A percentile compares a stretch with the other conserved stretches of the same genome.
These are phyloP conservation scores for Populus davidiana DNA, from an alignment of 345 rosid genomes.

Conservation along the genomic window DNA sequence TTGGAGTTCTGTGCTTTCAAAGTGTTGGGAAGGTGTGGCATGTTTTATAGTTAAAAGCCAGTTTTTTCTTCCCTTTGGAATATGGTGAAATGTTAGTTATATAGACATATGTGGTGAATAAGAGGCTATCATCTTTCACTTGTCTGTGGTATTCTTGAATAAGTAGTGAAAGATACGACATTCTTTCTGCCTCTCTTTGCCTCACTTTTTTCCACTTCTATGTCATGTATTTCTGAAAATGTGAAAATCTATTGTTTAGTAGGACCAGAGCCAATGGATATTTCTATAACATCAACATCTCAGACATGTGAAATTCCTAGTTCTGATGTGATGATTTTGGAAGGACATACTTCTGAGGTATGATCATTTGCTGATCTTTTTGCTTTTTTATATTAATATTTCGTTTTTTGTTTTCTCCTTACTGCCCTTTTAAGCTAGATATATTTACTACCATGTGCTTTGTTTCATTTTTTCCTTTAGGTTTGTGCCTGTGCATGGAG, in stretches of 20 bases:
- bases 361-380: slow-evolving; percentile 8
- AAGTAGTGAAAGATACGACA: not conserved
- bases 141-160: not conserved
- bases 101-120: not conserved
- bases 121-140: not conserved
- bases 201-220: not conserved
- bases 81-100: not conserved
- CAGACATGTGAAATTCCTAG: slow-evolving; percentile 65
- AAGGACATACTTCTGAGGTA: slow-evolving; percentile 99
- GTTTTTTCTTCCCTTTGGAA: not conserved
- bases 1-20: not conserved
- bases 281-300: slow-evolving; percentile 45
- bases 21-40: not conserved
- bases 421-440: not conserved
- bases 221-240: not conserved
- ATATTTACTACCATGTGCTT: not conserved
- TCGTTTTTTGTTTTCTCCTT: slow-evolving; percentile 2
- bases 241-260: slow-evolving; percentile 1
- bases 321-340: slow-evolving; percentile 89
- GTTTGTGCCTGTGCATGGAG: slow-evolving; percentile 99
- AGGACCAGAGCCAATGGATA: slow-evolving; percentile 85
- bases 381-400: not conserved
- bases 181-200: not conserved
- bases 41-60: not conserved
- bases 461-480: slow-evolving; percentile 33